Evolutionary conservation across 805 yeast species (phyloP), one percentile per base, ranked within the genome.

Genomic region (Wickerhamomyces chaumierensis): DNA sequence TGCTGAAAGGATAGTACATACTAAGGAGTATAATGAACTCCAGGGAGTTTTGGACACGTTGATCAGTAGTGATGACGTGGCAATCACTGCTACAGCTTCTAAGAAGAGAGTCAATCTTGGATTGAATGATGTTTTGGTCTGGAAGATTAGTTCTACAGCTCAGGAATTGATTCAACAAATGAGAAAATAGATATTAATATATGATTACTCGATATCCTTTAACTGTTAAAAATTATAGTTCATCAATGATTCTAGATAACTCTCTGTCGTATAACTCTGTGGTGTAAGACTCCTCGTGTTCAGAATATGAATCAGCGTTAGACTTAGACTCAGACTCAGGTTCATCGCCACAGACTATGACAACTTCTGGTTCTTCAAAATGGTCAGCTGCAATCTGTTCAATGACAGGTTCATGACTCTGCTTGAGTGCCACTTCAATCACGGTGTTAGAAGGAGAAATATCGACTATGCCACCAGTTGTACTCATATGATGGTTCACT

Each of bases 211-310:
- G 14, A 25, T 13, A 25, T 25, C 7, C n/a, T 25, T 7, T 21
- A 7, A 9, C n/a, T 21, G 23, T 21, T 25, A 17, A 18, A 6
- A 8, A 18, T 39, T 31, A 46, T 5, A 46, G 39, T 35, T 46
- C 48, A 33, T 46, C 50, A 4, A 46, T 46, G 25, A 46, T 38
- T 31, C 42, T 33, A 4, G 42, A 42, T 29, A 46, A 33, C 1
- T 40, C 48, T 4, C 17, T 37, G 3, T 44, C 48, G 25, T 21
- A 21, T 21, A 21, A 21, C 9, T 40, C 33, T 18, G n/a, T 17
- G 16, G 14, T 20, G 31, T 18, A n/a, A 11, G n/a, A 9, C 14
- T 23, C 18, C 17, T 4, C 18, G n/a, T n/a, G 23, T 21, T 21
- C 23, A 7, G 6, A 6, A 21, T 21, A 21, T 21, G 23, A 21